A percentile compares a stretch with the other conserved stretches of the same genome.
Conservation (phyloP, 2,329 filamentous ascomycete species). For the Botryotinia globosa region DNA sequence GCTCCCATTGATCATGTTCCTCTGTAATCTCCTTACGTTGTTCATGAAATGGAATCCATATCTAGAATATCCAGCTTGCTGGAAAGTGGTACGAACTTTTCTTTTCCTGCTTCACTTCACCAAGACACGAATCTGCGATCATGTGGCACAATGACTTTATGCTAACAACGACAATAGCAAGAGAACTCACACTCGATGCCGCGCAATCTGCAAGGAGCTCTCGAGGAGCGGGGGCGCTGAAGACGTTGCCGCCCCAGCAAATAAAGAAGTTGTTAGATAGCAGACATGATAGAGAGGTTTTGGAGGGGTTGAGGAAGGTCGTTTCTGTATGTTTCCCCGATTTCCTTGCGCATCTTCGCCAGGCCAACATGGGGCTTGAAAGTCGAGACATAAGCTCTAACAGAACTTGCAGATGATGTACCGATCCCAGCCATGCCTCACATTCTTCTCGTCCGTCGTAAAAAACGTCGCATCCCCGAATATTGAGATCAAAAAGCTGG, state of each 20-base stretch:
- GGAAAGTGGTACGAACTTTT: slow-evolving; percentile 71
- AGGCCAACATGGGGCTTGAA: neutral
- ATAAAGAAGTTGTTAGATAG: slow-evolving; percentile 95
- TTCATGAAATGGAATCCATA: slow-evolving; percentile 85
- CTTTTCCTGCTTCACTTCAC: neutral
- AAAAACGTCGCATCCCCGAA: slow-evolving; percentile 96
- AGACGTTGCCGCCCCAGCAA: slow-evolving; percentile 72
- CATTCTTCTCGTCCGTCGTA: slow-evolving; percentile 96
- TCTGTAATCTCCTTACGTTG: slow-evolving; percentile 24
- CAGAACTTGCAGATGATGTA: slow-evolving; percentile 80
- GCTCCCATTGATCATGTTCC: slow-evolving; percentile 28
- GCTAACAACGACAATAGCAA: slow-evolving; percentile 55
- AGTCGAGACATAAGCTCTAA: slow-evolving; percentile 14
- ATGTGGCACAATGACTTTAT: slow-evolving; percentile 21
- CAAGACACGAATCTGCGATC: neutral
- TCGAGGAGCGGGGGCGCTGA: slow-evolving; percentile 51
- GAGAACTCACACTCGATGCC: slow-evolving; percentile 95
- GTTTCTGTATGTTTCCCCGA: slow-evolving; percentile 63
- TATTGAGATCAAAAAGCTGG: slow-evolving; percentile 93
- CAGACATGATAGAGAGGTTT: slow-evolving; percentile 84
- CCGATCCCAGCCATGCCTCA: slow-evolving; percentile 78
- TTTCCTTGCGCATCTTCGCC: neutral
- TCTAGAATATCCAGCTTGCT: slow-evolving; percentile 90
- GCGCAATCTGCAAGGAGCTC: slow-evolving; percentile 78
- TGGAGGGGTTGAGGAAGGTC: slow-evolving; percentile 86